Evolutionary conservation across 768 basidiomycete species (phyloP), one percentile per base, ranked within the genome.

Genomic region (Pleurotus platypus): DNA sequence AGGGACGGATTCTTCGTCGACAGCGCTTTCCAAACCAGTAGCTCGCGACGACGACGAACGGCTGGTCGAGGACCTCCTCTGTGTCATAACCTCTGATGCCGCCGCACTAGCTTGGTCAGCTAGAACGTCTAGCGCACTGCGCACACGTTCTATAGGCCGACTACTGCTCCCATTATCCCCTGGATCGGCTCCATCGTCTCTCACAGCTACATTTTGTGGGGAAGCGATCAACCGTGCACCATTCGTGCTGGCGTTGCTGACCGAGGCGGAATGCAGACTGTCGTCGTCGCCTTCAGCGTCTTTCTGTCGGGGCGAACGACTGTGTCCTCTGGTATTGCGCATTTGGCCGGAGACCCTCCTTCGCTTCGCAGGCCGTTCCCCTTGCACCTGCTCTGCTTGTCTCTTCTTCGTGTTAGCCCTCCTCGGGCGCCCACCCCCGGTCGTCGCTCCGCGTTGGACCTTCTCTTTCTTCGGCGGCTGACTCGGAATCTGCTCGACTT

Each of bases 51-150:
- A 54, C 22, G 51, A 54, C 16, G 39, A 39, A 5, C 7, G 51
- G 13, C 35, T 20, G 27, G 39, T 40, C 0, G 51, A 54, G 3
- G 51, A 40, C 8, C 8, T 2, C 20, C 51, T 35, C 24, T 39
- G 13, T 16, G 51, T 11, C 11, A 42, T 38, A 2, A 30, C 20
- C n/a, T 54, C 51, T 4, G 51, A 54, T 15, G 51, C 51, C 12
- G 27, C 80, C 13, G 71, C 81, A 6, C 84, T 84, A 2, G 89
- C 86, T 65, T 89, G 86, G 61, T 89, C 87, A 1, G 88, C 89
- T 35, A 90, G 71, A 6, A 90, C 86, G 62, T 90, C 87, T 63
- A 90, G 70, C 5, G 84, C 88, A 58, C 82, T 81, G 58, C 69
- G 72, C 46, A 77, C 69, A 48, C 75, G 66, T n/a, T 64, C 66